Base-by-base conservation (phyloP, 1,139 yeast genomes). In the Pichia sp. region DNA sequence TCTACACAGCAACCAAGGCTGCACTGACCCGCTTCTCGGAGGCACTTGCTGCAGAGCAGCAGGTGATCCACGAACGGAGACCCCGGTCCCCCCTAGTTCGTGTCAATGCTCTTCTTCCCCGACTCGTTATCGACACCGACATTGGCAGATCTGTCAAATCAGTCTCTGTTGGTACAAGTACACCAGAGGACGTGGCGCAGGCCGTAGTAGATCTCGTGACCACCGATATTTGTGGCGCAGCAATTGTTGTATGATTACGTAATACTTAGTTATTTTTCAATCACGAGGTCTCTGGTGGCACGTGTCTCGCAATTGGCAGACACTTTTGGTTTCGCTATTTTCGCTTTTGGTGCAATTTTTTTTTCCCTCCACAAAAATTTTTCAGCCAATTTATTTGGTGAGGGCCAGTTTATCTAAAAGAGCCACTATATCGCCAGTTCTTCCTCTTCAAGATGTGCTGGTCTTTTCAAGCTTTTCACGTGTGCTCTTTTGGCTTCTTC, bases 1-100 rank as follows among this genome's bases (percentile, higher is more conserved):
- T 87, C 0, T 93, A 93, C 67, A 76, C 90, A 0, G 93, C 96
- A 0, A 76, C 90, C 51, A 93, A 93, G 67, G 87, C 91, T 0
- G 98, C 95, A 0, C 62, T 87, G 14, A 65, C 79, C 49, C 89
- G 87, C 5, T 86, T 90, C 63, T 80, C 95, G 0, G 71, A 73
- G 48, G 73, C 86, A 0, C 67, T 90, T 48, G 84, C 93, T 0
- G 64, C 69, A 3, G 99, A 93, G 63, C 69, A 87, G 55, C 78
- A 77, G 10, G 55, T 75, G 1, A 68, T 72, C 45, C 71, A 74
- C 2, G 20, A 38, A 3, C 41, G 46, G 9, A 17, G 36, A 14
- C 51, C 54, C 4, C 10, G 14, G 5, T 3, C 40, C 7, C 34
- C 44, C 8, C 24, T 29, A 9, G 74, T 85, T 4, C 64, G 89